Evolutionary conservation across 768 basidiomycete genomes (phyloP), one percentile per base, ranked within the genome.

Genomic region (Xerocomus potaroensis): DNA sequence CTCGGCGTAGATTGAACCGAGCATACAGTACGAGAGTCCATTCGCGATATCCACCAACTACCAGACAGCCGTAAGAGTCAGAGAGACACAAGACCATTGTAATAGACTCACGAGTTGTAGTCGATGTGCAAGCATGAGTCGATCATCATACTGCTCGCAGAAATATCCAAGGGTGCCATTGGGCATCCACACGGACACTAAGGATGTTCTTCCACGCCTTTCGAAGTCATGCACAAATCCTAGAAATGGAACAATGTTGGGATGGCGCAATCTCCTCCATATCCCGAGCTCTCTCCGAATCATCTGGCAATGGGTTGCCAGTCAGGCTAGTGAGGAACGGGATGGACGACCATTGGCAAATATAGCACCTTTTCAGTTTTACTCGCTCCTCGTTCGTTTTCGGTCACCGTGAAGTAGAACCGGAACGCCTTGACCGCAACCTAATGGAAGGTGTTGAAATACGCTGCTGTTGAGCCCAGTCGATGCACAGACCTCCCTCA

Each of bases 171-270:
- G 43, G 1, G 50, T 55, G n/a, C 62, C 63, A 38, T 60, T 58
- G 1, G 59, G 56, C 43, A 60, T 48, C 63, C 63, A 65, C 5
- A 55, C 56, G 16, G 56, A 62, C n/a, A 65, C 62, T 45, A 65
- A 53, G 15, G 62, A 60, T 4, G 39, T 39, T 21, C 50, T 42
- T 30, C 33, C 52, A 19, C 21, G 54, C 21, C 50, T 50, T 16
- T 60, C 63, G 45, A 63, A 63, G 21, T 51, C 56, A 9, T 42
- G 29, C 3, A 46, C 50, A 15, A 55, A 46, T 9, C 63, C 63
- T 26, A 53, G 51, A 18, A 64, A 48, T 2, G 56, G 60, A 5
- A 63, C 39, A 12, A 64, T 48, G 23, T 58, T 50, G 23, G 44
- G 39, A 40, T 64, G 62, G 11, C 44, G n/a, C 5, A 64, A 45